Conservation (phyloP, 257 asterid genomes). For the Solanum chilense region DNA sequence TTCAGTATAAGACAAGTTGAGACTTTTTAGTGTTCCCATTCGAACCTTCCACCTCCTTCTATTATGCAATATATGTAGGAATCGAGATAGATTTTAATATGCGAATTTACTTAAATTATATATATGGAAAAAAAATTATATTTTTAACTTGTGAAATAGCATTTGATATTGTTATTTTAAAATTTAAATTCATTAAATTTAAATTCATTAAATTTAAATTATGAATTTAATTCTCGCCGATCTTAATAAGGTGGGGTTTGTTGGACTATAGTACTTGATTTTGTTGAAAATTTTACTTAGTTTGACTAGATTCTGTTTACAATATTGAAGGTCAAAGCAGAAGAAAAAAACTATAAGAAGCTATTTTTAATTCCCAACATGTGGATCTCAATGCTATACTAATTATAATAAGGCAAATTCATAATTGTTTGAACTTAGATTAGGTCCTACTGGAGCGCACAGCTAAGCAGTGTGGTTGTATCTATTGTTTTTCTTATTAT, state of each 20-base stretch:
- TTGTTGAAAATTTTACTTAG: not conserved
- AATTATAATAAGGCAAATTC: not conserved
- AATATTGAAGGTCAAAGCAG: not conserved
- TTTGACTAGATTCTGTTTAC: not conserved
- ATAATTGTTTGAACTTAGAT: not conserved
- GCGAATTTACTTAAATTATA: not conserved
- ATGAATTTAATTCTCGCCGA: not conserved
- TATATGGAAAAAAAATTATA: not conserved
- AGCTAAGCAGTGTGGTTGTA: not conserved
- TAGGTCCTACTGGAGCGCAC: not conserved
- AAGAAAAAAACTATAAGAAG: not conserved
- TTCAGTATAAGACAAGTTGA: not conserved
- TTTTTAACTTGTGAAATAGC: not conserved
- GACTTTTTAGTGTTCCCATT: not conserved
- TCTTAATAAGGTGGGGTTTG: not conserved
- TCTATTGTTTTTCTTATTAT: not conserved
- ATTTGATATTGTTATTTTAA: not conserved
- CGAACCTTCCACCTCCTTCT: not conserved
- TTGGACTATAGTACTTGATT: not conserved
- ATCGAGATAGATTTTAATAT: not conserved
- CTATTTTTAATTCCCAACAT: not conserved
- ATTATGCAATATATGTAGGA: not conserved
- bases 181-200: fast-evolving
- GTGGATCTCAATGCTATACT: not conserved
- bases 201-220: not conserved